Conservation (phyloP, 371 early-diverging fungal species). For the Haplosporangium sp. region DNA sequence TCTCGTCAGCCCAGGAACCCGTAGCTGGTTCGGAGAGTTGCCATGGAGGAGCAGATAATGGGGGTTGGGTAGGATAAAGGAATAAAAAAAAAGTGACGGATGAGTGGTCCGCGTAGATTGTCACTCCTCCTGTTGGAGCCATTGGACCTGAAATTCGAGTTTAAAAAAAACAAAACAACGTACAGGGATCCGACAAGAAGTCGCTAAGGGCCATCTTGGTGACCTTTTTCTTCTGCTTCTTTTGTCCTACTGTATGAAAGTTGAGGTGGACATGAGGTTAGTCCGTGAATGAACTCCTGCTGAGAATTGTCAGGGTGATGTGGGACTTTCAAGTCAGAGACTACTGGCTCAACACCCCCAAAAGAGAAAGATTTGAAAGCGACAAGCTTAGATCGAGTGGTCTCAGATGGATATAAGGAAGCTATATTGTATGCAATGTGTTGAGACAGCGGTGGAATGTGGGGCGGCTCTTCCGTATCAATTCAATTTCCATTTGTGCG, state of each 20-base stretch:
- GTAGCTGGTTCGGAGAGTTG: too few species aligned
- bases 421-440: too few species aligned
- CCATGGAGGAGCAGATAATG: too few species aligned
- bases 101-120: slow-evolving; percentile 19
- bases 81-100: slow-evolving; percentile 4
- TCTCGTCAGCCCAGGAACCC: slow-evolving; percentile 94
- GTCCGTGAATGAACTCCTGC: background rate
- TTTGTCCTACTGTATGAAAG: slow-evolving; percentile 46
- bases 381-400: too few species aligned
- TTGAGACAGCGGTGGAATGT: too few species aligned
- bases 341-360: too few species aligned
- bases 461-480: too few species aligned
- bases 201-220: slow-evolving; percentile 83
- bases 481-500: background rate
- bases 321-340: too few species aligned
- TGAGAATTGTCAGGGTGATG: too few species aligned
- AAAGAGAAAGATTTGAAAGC: too few species aligned
- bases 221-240: slow-evolving; percentile 75
- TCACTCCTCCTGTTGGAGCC: slow-evolving; percentile 25
- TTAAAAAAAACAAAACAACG: slow-evolving; percentile 27
- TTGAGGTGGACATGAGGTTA: background rate
- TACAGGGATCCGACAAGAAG: slow-evolving; percentile 81
- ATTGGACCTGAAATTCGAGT: slow-evolving; percentile 16
- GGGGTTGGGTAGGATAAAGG: background rate
- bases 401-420: too few species aligned